Evolutionary conservation across 306 rosid species (phyloP).

Genomic region (Dryas octopetala): DNA sequence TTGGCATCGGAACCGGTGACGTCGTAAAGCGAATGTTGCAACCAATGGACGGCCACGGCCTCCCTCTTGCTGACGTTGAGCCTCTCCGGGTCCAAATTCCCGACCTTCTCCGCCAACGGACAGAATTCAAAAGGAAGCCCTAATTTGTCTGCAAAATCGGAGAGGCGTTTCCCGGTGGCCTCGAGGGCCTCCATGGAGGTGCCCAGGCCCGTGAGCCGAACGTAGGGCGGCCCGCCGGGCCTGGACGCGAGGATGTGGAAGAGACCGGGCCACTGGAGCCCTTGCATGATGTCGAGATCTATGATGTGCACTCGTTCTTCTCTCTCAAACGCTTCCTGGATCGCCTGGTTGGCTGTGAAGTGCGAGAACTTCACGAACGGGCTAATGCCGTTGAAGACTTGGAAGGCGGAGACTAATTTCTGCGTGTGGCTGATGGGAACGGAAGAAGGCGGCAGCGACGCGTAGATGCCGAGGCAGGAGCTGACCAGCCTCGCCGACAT

Average conservation of each 20-base stretch:
- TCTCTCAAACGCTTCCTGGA: conserved; percentile 93
- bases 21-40: conserved; percentile 96
- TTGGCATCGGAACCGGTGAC: conserved; percentile 92
- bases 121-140: conserved; percentile 91
- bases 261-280: conserved; percentile 96
- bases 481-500: conserved; percentile 92
- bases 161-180: conserved; percentile 83
- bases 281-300: conserved; percentile 97
- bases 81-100: conserved; percentile 71
- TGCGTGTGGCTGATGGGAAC: conserved; percentile 52
- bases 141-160: conserved; percentile 82
- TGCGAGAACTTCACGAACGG: conserved; percentile 96
- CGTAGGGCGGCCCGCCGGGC: conserved; percentile 91
- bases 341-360: conserved; percentile 95
- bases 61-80: conserved; percentile 75
- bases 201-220: conserved; percentile 85
- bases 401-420: conserved; percentile 92
- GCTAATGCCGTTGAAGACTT: conserved; percentile 92
- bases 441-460: conserved; percentile 52
- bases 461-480: conserved; percentile 85
- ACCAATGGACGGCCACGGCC: conserved; percentile 98
- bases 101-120: conserved; percentile 85
- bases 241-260: conserved; percentile 90
- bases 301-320: conserved; percentile 88
- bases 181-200: conserved; percentile 81